phyloP scores from a whole-genome alignment of 345 rosid genomes.

The Dipteronia dyeriana region DNA sequence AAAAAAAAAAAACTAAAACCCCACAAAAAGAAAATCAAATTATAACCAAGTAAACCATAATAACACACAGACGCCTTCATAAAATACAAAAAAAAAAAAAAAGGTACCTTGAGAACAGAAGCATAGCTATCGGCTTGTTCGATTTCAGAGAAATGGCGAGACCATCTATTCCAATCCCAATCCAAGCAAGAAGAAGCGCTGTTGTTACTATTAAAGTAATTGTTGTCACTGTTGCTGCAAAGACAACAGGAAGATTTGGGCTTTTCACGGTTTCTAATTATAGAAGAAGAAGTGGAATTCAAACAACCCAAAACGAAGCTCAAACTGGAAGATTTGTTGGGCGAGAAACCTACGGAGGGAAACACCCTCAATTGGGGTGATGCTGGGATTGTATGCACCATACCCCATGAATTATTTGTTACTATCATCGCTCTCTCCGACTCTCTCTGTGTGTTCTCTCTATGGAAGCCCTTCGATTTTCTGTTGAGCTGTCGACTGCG shows the following conservation, averaged over 20 bases:
- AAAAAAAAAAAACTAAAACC: neutral
- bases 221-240: slow-evolving; percentile 32
- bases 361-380: slow-evolving; percentile 46
- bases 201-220: slow-evolving; percentile 12
- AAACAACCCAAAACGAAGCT: slow-evolving; percentile 38
- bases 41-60: neutral
- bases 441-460: neutral
- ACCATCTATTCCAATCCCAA: slow-evolving; percentile 97
- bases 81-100: neutral
- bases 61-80: neutral
- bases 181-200: slow-evolving; percentile 41
- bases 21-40: neutral
- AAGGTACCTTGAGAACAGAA: slow-evolving; percentile 74
- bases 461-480: neutral
- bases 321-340: slow-evolving; percentile 33
- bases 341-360: slow-evolving; percentile 32
- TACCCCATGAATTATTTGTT: slow-evolving; percentile 43
- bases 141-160: slow-evolving; percentile 75
- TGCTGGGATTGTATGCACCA: slow-evolving; percentile 38
- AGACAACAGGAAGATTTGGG: slow-evolving; percentile 36
- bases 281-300: slow-evolving; percentile 22
- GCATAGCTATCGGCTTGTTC: slow-evolving; percentile 76
- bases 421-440: slow-evolving; percentile 31
- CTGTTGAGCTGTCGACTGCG: neutral
- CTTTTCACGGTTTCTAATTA: slow-evolving; percentile 30